A percentile compares a stretch with the other conserved stretches of the same genome.
Conservation (phyloP, 805 yeast species). For the Monosporozyma servazzii region DNA sequence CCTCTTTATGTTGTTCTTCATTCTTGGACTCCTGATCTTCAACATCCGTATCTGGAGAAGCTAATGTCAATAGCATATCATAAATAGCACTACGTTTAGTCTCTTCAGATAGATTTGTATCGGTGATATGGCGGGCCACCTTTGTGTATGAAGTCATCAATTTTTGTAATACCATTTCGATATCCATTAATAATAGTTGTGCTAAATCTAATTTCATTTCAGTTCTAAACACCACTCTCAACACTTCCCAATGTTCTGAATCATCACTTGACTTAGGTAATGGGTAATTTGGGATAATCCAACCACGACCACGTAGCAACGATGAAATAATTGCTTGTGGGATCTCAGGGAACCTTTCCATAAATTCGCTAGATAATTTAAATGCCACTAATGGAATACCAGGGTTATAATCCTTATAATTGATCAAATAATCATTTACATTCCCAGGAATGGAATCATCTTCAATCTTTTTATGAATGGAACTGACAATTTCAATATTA, state of each 20-base stretch:
- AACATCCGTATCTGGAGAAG: constrained; percentile 13
- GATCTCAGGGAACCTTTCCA: constrained; percentile 57
- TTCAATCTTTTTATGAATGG: constrained; percentile 57
- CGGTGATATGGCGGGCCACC: constrained; percentile 4
- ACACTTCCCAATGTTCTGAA: constrained; percentile 54
- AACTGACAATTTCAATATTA: constrained; percentile 64
- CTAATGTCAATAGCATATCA: constrained; percentile 17
- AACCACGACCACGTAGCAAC: constrained; percentile 68
- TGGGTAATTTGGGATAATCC: constrained; percentile 84
- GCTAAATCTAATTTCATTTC: constrained; percentile 41
- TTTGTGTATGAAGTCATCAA: constrained; percentile 15
- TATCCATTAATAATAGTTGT: constrained; percentile 27
- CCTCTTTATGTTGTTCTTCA: constrained; percentile 3
- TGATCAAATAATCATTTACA: constrained; percentile 21
- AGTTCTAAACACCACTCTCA: constrained; percentile 75
- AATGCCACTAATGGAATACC: constrained; percentile 91
- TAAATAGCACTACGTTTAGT: constrained; percentile 13
- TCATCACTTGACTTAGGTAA: constrained; percentile 44
- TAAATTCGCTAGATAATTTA: constrained; percentile 53
- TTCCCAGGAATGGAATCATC: constrained; percentile 14
- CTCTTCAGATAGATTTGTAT: constrained; percentile 3
- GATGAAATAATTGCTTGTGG: constrained; percentile 73
- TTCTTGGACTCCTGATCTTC: constrained; percentile 7
- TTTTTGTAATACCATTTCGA: constrained; percentile 15
- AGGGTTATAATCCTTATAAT: constrained; percentile 46